These are phyloP conservation scores for Phyllosticta capitalensis DNA, from an alignment of 2,329 filamentous ascomycete genomes.

Conservation along the genomic window DNA sequence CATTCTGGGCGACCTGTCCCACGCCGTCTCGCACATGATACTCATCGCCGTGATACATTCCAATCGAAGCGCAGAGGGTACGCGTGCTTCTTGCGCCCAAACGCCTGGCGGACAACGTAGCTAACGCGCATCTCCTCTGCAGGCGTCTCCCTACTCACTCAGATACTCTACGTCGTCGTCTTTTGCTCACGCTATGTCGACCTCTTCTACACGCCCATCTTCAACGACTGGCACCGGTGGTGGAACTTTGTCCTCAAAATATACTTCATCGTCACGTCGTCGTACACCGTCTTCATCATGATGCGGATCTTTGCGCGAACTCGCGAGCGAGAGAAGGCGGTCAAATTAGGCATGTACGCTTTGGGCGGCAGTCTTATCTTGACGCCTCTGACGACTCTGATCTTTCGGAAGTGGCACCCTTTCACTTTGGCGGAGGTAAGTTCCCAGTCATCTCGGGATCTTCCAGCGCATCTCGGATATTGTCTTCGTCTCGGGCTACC, in stretches of 20 bases:
- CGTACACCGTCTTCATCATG: constrained; percentile 85
- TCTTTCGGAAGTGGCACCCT: constrained; percentile 44
- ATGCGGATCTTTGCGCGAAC: constrained; percentile 76
- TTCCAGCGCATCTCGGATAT: neutral
- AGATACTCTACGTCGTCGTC: constrained; percentile 76
- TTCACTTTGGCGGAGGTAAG: constrained; percentile 13
- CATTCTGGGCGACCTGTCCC: constrained; percentile 72
- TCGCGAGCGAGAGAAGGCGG: constrained; percentile 84
- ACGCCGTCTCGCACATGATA: constrained; percentile 79
- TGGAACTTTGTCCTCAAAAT: constrained; percentile 74
- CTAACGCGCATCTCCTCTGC: neutral
- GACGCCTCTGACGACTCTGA: constrained; percentile 63
- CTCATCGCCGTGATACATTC: constrained; percentile 83
- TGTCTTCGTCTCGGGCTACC: neutral
- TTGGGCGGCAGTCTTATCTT: constrained; percentile 55
- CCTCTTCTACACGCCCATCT: constrained; percentile 49
- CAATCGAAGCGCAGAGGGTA: constrained; percentile 78
- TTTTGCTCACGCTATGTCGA: constrained; percentile 84
- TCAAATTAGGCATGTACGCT: constrained; percentile 72
- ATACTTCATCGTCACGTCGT: constrained; percentile 73
- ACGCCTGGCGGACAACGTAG: neutral
- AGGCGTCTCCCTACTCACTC: constrained; percentile 87
- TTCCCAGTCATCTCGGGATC: neutral
- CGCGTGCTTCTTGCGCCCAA: constrained; percentile 1
- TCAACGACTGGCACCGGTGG: constrained; percentile 22